Percentiles rank a stretch among this genome's conserved stretches.
Conservation (phyloP, 2,329 filamentous ascomycete genomes). For the Sarocladium kiliense region DNA sequence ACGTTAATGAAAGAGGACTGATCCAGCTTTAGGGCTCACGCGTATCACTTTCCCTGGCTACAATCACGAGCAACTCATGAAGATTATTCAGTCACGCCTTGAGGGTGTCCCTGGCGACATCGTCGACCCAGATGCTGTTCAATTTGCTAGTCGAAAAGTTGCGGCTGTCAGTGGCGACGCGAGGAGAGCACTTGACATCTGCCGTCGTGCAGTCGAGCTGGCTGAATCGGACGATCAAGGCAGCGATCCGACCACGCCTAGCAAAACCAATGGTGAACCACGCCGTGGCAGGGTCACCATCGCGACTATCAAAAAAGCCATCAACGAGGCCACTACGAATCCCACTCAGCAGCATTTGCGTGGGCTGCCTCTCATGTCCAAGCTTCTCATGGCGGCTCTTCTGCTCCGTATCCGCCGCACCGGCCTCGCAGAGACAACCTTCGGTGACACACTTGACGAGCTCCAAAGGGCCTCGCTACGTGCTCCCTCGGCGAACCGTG, state of each 20-base stretch:
- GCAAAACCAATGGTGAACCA: conserved; percentile 38
- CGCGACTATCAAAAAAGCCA: conserved; percentile 86
- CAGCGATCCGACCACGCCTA: conserved; percentile 54
- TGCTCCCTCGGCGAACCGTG: conserved; percentile 28
- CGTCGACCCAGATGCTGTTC: conserved; percentile 87
- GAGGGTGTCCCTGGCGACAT: conserved; percentile 83
- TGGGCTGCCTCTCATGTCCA: conserved; percentile 72
- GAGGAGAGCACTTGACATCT: conserved; percentile 88
- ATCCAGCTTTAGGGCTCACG: conserved; percentile 56
- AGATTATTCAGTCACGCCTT: conserved; percentile 91
- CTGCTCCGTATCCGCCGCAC: conserved; percentile 74
- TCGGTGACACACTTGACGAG: conserved; percentile 87
- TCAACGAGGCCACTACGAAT: conserved; percentile 89
- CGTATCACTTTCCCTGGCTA: conserved; percentile 97
- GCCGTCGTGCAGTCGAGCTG: conserved; percentile 88
- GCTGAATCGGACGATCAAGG: conserved; percentile 64
- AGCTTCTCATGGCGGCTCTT: conserved; percentile 80
- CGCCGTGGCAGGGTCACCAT: conserved; percentile 70
- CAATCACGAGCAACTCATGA: conserved; percentile 94
- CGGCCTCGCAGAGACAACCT: conserved; percentile 79
- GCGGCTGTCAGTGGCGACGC: conserved; percentile 95
- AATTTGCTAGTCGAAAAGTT: conserved; percentile 95
- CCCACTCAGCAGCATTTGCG: conserved; percentile 87
- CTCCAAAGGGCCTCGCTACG: conserved; percentile 33
- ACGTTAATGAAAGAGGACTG: too few species aligned